A percentile compares a stretch with the other conserved stretches of the same genome.
Conservation (phyloP, 768 basidiomycete species). For the Xerocomus spinulosus region DNA sequence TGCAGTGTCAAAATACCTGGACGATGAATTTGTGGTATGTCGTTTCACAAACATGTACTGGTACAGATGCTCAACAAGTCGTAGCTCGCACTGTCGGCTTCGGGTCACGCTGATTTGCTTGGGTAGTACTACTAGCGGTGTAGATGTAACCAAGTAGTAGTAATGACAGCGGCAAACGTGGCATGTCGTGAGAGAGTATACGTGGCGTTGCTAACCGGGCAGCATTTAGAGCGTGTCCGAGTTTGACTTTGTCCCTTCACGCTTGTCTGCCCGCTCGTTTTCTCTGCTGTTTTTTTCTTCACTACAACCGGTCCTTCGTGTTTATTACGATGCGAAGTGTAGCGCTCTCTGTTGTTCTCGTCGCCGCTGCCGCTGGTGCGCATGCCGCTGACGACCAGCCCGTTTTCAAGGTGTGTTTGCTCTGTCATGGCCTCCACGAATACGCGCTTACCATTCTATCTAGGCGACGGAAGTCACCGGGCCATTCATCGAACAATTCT, state of each 20-base stretch:
- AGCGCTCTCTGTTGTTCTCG: slow-evolving; percentile 72
- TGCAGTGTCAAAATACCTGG: slow-evolving; percentile 94
- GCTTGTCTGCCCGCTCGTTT: slow-evolving; percentile 37
- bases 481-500: slow-evolving; percentile 96
- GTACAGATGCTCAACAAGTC: slow-evolving; percentile 9
- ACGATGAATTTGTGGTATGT: slow-evolving; percentile 92
- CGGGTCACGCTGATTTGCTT: slow-evolving; percentile 91
- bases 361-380: slow-evolving; percentile 59
- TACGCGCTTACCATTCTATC: slow-evolving; percentile 1
- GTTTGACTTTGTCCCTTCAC: slow-evolving; percentile 14
- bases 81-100: slow-evolving; percentile 88
- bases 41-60: not conserved
- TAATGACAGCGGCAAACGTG: slow-evolving; percentile 9
- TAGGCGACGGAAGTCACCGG: slow-evolving; percentile 78
- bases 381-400: slow-evolving; percentile 61
- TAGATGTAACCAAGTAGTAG: slow-evolving; percentile 14
- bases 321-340: slow-evolving; percentile 72
- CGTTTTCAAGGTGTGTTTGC: slow-evolving; percentile 56
- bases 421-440: slow-evolving; percentile 1
- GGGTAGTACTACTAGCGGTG: slow-evolving; percentile 40
- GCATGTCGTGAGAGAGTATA: slow-evolving; percentile 39
- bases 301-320: slow-evolving; percentile 63
- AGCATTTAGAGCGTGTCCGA: slow-evolving; percentile 30
- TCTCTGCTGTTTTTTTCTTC: slow-evolving; percentile 23
- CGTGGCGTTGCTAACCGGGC: slow-evolving; percentile 39